Base-by-base conservation (phyloP, 768 basidiomycete genomes). In the Rhodotorula sphaerocarpa region DNA sequence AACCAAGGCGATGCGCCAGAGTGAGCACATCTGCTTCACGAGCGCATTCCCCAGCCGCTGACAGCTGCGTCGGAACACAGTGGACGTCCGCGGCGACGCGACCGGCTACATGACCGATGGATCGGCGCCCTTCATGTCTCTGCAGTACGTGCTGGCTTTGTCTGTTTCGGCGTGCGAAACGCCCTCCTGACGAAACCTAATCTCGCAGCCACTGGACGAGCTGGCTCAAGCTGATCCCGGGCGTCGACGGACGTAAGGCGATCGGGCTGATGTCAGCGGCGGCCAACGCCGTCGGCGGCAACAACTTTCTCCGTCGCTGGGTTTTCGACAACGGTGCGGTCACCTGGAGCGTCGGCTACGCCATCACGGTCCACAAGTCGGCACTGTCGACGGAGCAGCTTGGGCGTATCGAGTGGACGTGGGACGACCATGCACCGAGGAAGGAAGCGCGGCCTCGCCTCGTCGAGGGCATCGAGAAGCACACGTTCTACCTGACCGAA, bases 141-240 rank as follows among this genome's bases (percentile, higher is more conserved):
- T 66, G 0, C 64, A 66, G 64, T 65, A 1, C 27, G 63, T 60
- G 23, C 25, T 10, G 4, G 25, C 18, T 31, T 28, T 21, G 28
- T 31, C 11, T 12, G n/a, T n/a, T n/a, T n/a, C n/a, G n/a, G n/a
- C n/a, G n/a, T n/a, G n/a, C n/a, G n/a, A n/a, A n/a, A n/a, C n/a
- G n/a, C n/a, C n/a, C n/a, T n/a, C n/a, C n/a, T n/a, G n/a, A n/a
- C n/a, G n/a, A n/a, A n/a, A n/a, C n/a, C n/a, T n/a, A n/a, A n/a
- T n/a, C n/a, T n/a, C n/a, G 15, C 34, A 55, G 59, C 39, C 67
- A 69, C 64, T 69, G 67, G 67, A 41, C 47, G 12, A 46, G 57
- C n/a, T 69, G 67, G 67, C 58, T 65, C 33, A 10, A 43, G 39
- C 54, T 69, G 14, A 53, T 69, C 25, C 67, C 67, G 12, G 28